Base-by-base conservation (phyloP, 2,329 filamentous ascomycete genomes). In the Fusarium torreyae region DNA sequence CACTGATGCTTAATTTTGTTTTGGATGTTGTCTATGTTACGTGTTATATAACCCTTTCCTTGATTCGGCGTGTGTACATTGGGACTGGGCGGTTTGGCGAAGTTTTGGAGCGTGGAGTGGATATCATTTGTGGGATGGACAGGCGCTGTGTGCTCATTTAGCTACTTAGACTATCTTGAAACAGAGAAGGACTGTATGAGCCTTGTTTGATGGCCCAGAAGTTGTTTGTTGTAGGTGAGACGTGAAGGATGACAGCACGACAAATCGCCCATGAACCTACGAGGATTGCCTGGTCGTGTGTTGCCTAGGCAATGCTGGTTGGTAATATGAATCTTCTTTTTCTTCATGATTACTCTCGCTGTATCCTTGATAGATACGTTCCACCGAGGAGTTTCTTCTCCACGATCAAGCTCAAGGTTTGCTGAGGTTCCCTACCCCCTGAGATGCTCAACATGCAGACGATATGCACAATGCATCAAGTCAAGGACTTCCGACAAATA, bases 101-200 rank as follows among this genome's bases (percentile, higher is more conserved):
- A 70, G 67, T 42, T 40, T 40, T 42, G 68, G 72, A 74, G 72
- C 71, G 70, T 52, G 69, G 66, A 62, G 66, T 57, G 51, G 51
- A 60, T 55, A 57, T 53, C 22, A 55, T 54, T 58, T 45, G 45
- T 63, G 43, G 43, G 42, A 65, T 34, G 46, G 62, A 51, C 22
- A 49, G 65, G 63, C 68, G 60, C 43, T 54, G 51, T 65, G 55
- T 63, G 57, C 53, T 38, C 46, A 48, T 36, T 42, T 40, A 56
- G 43, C 43, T 59, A 46, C 34, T 22, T 66, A 60, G 61, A 63
- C 28, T 48, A 54, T 24, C 26, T 38, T 65, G 26, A 54, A 43
- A 48, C 31, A 53, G 49, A 36, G 26, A 24, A 28, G 18, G 39
- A 39, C 33, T 54, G 33, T 65, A 14, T 15, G 26, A 36, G 34